Evolutionary conservation across 495 filamentous ascomycete species (phyloP).

Genomic region (Hyaloscypha hepaticicola): DNA sequence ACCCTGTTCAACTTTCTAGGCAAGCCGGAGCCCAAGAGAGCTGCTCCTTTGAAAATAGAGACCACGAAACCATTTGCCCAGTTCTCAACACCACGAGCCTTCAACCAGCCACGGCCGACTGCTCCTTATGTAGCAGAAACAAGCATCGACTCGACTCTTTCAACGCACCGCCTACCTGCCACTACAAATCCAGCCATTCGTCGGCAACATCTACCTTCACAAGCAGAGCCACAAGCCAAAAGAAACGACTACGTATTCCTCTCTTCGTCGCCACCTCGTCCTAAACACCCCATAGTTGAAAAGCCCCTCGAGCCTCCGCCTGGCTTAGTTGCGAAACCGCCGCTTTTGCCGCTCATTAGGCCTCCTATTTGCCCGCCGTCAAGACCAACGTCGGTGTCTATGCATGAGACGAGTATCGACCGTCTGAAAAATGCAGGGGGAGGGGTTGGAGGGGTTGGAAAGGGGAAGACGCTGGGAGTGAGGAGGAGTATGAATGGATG

Average conservation of each 20-base stretch:
- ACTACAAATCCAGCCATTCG: constrained; percentile 16
- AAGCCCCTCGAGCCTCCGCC: not conserved
- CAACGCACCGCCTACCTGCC: constrained; percentile 28
- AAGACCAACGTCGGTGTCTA: constrained; percentile 9
- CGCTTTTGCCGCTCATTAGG: constrained; percentile 16
- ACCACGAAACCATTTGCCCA: constrained; percentile 4
- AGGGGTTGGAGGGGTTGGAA: not conserved
- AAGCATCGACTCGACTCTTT: constrained; percentile 29
- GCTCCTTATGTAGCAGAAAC: constrained; percentile 40
- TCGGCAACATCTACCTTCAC: not conserved
- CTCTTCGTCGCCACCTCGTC: constrained; percentile 29
- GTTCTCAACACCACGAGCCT: not conserved
- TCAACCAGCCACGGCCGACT: constrained; percentile 31
- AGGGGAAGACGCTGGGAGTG: constrained; percentile 36
- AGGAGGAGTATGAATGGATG: constrained; percentile 41
- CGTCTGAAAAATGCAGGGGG: constrained; percentile 3
- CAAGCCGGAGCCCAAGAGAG: constrained; percentile 21
- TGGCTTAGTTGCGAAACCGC: constrained; percentile 15
- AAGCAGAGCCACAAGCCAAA: constrained; percentile 4
- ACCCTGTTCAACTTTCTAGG: constrained; percentile 47
- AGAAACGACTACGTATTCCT: constrained; percentile 30
- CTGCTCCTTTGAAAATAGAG: not conserved
- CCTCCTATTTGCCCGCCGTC: not conserved
- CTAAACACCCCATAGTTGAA: constrained; percentile 2
- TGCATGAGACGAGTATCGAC: constrained; percentile 21